Base-by-base conservation (phyloP, 768 basidiomycete genomes). In the Cystobasidium ongulense region DNA sequence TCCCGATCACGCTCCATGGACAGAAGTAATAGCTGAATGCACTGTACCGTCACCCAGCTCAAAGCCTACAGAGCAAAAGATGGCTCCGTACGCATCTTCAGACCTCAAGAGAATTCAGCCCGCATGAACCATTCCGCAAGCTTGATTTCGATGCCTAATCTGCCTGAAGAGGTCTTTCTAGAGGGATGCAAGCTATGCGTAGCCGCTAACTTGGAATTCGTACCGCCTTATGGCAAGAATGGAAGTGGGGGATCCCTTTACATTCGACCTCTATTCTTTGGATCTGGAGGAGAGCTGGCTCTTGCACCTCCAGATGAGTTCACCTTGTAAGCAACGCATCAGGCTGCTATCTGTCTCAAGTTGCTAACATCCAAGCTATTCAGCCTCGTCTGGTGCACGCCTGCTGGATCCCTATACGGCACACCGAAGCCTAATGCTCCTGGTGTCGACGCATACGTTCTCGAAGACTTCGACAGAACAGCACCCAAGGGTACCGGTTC, bases 1-100 rank as follows among this genome's bases (percentile, higher is more conserved):
- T 50, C 46, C 46, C 46, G 46, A 50, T 50, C 46, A 0, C 63
- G 63, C 15, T 41, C 23, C 53, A 33, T 74, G 72, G 50, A 70
- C 46, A 46, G 63, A 62, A 1, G 39, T 53, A 50, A 63, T 50
- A 62, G n/a, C 63, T 13, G 18, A 41, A 61, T 17, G 3, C 33
- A 4, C 21, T 4, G 15, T 50, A 21, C 3, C 46, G 15, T 4
- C 3, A 50, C 27, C 21, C 70, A 78, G 35, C 61, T 75, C 39
- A 76, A 79, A 68, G 79, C 79, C 13, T 79, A 78, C 76, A 70
- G 79, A 11, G 66, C 73, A 1, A 72, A 76, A 27, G 79, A 79
- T 41, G 77, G 77, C 15, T 74, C 77, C 27, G 75, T 77, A 39
- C 64, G 74, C 39, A 35, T 79, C 54, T 79, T 79, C 78, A 63